phyloP scores from a whole-genome alignment of 768 basidiomycete species.

The Vararia minispora region DNA sequence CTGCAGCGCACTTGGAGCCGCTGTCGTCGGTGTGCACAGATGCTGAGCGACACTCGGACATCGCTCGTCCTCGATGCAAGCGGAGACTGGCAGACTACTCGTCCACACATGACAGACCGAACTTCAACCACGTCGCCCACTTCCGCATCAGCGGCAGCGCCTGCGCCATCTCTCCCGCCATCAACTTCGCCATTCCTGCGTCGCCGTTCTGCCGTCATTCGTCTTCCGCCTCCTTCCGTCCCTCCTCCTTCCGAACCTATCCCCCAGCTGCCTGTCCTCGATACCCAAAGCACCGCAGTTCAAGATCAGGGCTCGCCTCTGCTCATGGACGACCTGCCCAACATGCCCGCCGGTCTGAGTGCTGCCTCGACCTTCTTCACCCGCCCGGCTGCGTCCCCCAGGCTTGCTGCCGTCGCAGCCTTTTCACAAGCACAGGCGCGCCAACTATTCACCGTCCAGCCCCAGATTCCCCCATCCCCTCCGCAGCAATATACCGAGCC shows the following conservation, averaged over 20 bases:
- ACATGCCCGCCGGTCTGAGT: conserved; percentile 12
- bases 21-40: no score
- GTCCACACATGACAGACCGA: no score
- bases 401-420: conserved; percentile 45
- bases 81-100: conserved; percentile 25
- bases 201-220: conserved; percentile 59
- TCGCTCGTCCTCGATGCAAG: conserved; percentile 19
- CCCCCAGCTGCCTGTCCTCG: conserved; percentile 44
- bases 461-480: conserved; percentile 43
- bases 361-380: conserved; percentile 16
- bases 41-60: conserved; percentile 18
- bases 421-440: conserved; percentile 44
- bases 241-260: conserved; percentile 71
- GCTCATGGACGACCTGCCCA: conserved; percentile 15
- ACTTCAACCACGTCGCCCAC: conserved; percentile 15
- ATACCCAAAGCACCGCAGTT: conserved; percentile 17
- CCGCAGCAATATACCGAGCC: conserved; percentile 25
- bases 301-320: conserved; percentile 15
- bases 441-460: conserved; percentile 16
- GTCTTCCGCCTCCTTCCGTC: conserved; percentile 50
- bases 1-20: no score
- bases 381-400: conserved; percentile 33
- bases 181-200: conserved; percentile 29
- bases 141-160: conserved; percentile 21
- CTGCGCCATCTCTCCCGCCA: conserved; percentile 21